Percentiles rank a stretch among this genome's conserved stretches.
These are phyloP conservation scores for Dipsacomyces acuminosporus DNA, from an alignment of 371 early-diverging fungal genomes.

Conservation along the genomic window DNA sequence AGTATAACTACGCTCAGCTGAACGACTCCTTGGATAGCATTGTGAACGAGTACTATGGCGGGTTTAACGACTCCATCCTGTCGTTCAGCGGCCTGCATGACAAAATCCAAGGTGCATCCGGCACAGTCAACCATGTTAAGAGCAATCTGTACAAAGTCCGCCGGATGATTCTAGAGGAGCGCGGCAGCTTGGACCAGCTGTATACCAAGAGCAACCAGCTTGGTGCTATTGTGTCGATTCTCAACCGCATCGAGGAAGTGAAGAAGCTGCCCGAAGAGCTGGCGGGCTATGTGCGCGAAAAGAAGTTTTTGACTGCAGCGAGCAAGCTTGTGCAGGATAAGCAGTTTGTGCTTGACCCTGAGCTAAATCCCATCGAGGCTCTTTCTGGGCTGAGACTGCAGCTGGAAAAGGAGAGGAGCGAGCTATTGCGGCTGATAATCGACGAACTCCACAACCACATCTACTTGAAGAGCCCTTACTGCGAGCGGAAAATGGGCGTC, in stretches of 20 bases:
- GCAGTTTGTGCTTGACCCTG: slow-evolving; percentile 63
- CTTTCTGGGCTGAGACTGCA: slow-evolving; percentile 69
- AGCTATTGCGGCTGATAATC: slow-evolving; percentile 64
- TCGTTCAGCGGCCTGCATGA: slow-evolving; percentile 88
- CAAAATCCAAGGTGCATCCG: slow-evolving; percentile 64
- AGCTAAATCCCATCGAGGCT: slow-evolving; percentile 81
- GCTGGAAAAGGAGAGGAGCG: slow-evolving; percentile 65
- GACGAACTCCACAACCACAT: slow-evolving; percentile 91
- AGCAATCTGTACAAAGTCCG: slow-evolving; percentile 31
- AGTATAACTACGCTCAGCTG: slow-evolving; percentile 61
- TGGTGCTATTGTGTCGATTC: slow-evolving; percentile 34
- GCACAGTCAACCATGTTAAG: slow-evolving; percentile 33
- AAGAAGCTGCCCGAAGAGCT: slow-evolving; percentile 73
- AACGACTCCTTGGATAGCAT: slow-evolving; percentile 81
- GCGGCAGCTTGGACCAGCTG: slow-evolving; percentile 56
- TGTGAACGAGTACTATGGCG: slow-evolving; percentile 87
- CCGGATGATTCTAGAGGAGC: slow-evolving; percentile 45
- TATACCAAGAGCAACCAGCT: slow-evolving; percentile 61
- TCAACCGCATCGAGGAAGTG: slow-evolving; percentile 69
- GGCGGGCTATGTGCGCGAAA: slow-evolving; percentile 65
- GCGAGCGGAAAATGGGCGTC: slow-evolving; percentile 42
- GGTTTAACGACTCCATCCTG: slow-evolving; percentile 88
- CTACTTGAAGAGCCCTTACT: slow-evolving; percentile 76
- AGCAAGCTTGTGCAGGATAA: slow-evolving; percentile 63
- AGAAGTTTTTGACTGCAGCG: slow-evolving; percentile 78